phyloP scores from a whole-genome alignment of 495 filamentous ascomycete genomes.

The Penicillium paxilli region DNA sequence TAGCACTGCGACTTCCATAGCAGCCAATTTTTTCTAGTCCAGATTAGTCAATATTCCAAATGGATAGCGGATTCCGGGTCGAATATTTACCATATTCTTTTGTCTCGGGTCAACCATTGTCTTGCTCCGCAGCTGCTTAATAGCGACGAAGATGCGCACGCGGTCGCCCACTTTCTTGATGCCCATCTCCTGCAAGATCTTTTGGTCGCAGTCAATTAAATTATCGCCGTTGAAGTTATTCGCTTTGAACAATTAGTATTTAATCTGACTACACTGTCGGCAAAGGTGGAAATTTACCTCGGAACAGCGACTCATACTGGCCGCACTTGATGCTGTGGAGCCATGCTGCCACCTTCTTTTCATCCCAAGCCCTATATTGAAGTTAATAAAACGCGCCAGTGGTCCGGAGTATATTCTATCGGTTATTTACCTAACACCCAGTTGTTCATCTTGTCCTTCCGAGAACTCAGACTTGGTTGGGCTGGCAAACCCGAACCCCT shows the following conservation, averaged over 20 bases:
- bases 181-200: slow-evolving; percentile 94
- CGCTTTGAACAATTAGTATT: slow-evolving; percentile 36
- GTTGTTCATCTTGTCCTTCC: slow-evolving; percentile 62
- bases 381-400: slow-evolving; percentile 21
- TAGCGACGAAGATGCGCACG: slow-evolving; percentile 88
- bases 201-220: slow-evolving; percentile 93
- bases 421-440: slow-evolving; percentile 58
- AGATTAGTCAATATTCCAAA: slow-evolving; percentile 12
- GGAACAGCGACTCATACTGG: slow-evolving; percentile 91
- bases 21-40: slow-evolving; percentile 44
- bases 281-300: slow-evolving; percentile 48
- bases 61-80: slow-evolving; percentile 19
- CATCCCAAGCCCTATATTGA: slow-evolving; percentile 74
- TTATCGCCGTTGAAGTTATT: slow-evolving; percentile 98
- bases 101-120: slow-evolving; percentile 81
- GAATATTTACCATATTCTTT: slow-evolving; percentile 86
- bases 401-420: neutral
- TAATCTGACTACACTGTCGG: neutral
- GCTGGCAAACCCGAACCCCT: slow-evolving; percentile 69
- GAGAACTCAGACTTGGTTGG: slow-evolving; percentile 96
- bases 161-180: slow-evolving; percentile 98
- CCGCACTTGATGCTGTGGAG: slow-evolving; percentile 84
- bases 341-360: slow-evolving; percentile 88
- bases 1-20: slow-evolving; percentile 48
- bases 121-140: slow-evolving; percentile 87